Evolutionary conservation across 1,139 yeast genomes (phyloP).

Genomic region (Arxiozyma bovina): DNA sequence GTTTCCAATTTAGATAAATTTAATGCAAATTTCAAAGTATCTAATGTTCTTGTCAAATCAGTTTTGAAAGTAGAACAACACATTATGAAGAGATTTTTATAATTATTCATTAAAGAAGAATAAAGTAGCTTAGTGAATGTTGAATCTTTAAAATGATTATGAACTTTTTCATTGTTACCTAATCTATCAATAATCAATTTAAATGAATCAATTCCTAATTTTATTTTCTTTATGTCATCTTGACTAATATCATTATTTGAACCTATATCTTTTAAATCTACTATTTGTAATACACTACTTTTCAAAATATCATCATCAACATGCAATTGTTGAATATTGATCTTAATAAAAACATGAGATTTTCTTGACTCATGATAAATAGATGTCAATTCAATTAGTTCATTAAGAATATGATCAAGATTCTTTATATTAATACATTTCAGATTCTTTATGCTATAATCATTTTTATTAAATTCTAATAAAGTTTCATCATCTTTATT

Average conservation of each 20-base stretch:
- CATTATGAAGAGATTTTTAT: conserved; percentile 68
- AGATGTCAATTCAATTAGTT: conserved; percentile 49
- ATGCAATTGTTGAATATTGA: conserved; percentile 57
- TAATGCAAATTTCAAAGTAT: conserved; percentile 72
- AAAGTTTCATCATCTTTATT: conserved; percentile 11
- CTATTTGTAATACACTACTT: conserved; percentile 45
- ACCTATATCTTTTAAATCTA: conserved; percentile 81
- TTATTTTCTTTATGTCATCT: conserved; percentile 80
- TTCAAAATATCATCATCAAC: conserved; percentile 26
- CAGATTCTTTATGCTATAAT: conserved; percentile 17
- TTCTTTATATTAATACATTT: conserved; percentile 6
- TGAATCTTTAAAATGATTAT: conserved; percentile 66
- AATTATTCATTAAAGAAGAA: conserved; percentile 82
- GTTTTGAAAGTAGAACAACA: conserved; percentile 64
- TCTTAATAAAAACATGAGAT: conserved; percentile 72
- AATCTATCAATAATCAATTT: conserved; percentile 78
- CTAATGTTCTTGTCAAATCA: conserved; percentile 62
- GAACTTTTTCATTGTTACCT: conserved; percentile 46
- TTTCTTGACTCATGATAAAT: conserved; percentile 61
- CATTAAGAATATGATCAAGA: conserved; percentile 45
- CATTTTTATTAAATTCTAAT: conserved; percentile 13
- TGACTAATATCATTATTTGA: conserved; percentile 65
- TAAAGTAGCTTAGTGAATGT: conserved; percentile 75
- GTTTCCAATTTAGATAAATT: conserved; percentile 69
- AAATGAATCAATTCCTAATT: conserved; percentile 64